A percentile compares a stretch with the other conserved stretches of the same genome.
These are phyloP conservation scores for Stentor roeselii DNA, from an alignment of 73 alveolate species.

Conservation along the genomic window DNA sequence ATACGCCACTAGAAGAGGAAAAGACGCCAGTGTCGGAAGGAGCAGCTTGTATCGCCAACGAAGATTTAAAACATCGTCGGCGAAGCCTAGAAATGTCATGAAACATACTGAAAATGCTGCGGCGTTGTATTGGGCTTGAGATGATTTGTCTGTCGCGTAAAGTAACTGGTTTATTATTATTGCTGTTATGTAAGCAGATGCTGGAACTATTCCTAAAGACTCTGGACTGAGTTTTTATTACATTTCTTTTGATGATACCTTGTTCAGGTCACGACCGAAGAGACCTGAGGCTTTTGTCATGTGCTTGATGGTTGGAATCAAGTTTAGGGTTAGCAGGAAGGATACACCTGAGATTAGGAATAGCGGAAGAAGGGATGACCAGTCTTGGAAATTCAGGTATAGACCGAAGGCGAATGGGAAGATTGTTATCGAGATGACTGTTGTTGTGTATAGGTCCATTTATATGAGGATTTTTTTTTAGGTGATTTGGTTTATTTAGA, in stretches of 20 bases:
- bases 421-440: neutral
- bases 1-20: conserved; percentile 91
- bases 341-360: neutral
- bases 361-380: neutral
- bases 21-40: conserved; percentile 92
- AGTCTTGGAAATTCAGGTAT: neutral
- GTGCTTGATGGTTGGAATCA: conserved; percentile 33
- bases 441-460: neutral
- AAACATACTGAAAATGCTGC: conserved; percentile 85
- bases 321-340: neutral
- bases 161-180: conserved; percentile 61
- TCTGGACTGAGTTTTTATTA: conserved; percentile 78
- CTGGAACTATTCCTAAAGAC: conserved; percentile 94
- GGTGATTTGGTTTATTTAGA: too few species aligned
- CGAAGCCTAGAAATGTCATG: conserved; percentile 89
- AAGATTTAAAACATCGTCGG: conserved; percentile 95
- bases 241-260: conserved; percentile 47
- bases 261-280: conserved; percentile 56
- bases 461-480: neutral
- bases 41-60: conserved; percentile 96
- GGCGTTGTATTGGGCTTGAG: conserved; percentile 69
- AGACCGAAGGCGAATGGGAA: neutral
- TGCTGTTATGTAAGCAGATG: conserved; percentile 73
- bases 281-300: conserved; percentile 35
- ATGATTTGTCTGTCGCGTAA: conserved; percentile 42